Base-by-base conservation (phyloP, 371 early-diverging fungal genomes). In the Mortierella sp. region DNA sequence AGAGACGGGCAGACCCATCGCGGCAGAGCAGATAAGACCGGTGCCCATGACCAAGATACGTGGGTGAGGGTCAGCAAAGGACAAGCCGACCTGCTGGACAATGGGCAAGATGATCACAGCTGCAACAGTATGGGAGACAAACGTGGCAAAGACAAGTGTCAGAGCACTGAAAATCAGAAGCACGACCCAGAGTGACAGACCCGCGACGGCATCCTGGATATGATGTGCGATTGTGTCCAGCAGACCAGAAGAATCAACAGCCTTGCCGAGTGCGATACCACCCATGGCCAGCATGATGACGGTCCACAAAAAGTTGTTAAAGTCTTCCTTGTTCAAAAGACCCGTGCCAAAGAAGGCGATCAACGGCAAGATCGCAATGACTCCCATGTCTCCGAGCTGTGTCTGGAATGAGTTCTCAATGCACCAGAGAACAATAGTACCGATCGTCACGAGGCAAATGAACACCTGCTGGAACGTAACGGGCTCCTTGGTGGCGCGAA, bases 111-210 rank as follows among this genome's bases (percentile, higher is more conserved):
- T 89, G 63, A 94, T 94, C 69, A 94, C 72, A 0, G 95, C 95
- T 0, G 91, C 93, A 1, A 97, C 97, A 0, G 97, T 97, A 70
- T 97, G 97, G 48, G 92, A 92, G 55, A 97, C 93, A 76, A 97
- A 97, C 6, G 93, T 94, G 23, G 96, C 94, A 65, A 93, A 89
- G 9, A 93, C 85, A 12, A 92, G 64, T 0, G 93, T 90, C 53
- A 93, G 72, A 17, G 76, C 81, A 32, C 89, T 84, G 65, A 94
- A 90, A 23, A 89, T 79, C 56, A 88, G 68, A 32, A 94, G 56
- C 14, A 94, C 90, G 11, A 85, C 79, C 79, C 90, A 93, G 34
- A 90, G 70, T 6, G 88, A 84, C 53, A 92, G 55, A 1, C 86
- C 93, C n/a, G 82, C 80, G 17, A 95, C 89, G 17, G 85, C 58